Evolutionary conservation across 2,329 filamentous ascomycete genomes (phyloP).

Genomic region (Monosporascus sp.): DNA sequence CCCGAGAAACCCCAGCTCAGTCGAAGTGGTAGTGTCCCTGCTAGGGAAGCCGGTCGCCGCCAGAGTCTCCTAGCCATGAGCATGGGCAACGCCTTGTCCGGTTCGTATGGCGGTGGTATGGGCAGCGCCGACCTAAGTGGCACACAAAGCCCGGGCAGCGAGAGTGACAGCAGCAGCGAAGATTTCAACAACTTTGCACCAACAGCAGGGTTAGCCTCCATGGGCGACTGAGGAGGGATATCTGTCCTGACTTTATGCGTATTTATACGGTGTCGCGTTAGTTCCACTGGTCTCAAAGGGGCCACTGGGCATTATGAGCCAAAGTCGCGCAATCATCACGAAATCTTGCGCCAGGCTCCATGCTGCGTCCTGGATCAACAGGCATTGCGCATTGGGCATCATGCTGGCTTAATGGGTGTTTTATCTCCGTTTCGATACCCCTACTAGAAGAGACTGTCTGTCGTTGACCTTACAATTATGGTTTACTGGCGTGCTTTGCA

Average conservation of each 20-base stretch:
- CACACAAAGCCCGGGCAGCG: slow-evolving; percentile 45
- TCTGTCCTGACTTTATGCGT: too few relatives aligned
- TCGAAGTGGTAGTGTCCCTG: slow-evolving; percentile 44
- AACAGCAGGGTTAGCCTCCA: slow-evolving; percentile 27
- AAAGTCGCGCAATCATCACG: not conserved
- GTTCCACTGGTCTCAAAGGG: too few relatives aligned
- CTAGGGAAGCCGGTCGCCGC: slow-evolving; percentile 36
- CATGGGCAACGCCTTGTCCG: slow-evolving; percentile 19
- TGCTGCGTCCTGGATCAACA: not conserved
- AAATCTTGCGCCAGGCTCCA: not conserved
- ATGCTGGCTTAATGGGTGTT: not conserved
- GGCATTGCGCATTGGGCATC: too few relatives aligned
- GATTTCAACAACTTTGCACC: slow-evolving; percentile 44
- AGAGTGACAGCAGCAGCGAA: slow-evolving; percentile 50
- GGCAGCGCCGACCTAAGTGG: slow-evolving; percentile 44
- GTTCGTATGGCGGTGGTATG: slow-evolving; percentile 35
- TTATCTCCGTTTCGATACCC: not conserved
- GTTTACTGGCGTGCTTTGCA: slow-evolving; percentile 1
- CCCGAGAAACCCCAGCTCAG: slow-evolving; percentile 66
- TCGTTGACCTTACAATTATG: not conserved
- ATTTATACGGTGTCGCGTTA: too few relatives aligned
- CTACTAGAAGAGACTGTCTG: too few relatives aligned
- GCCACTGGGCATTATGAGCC: not conserved
- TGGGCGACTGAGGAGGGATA: slow-evolving; percentile 17
- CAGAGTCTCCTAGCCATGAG: slow-evolving; percentile 33